Percentiles rank a stretch among this genome's conserved stretches.
These are phyloP conservation scores for Rauvolfia tetraphylla DNA, from an alignment of 257 asterid genomes.

Conservation along the genomic window DNA sequence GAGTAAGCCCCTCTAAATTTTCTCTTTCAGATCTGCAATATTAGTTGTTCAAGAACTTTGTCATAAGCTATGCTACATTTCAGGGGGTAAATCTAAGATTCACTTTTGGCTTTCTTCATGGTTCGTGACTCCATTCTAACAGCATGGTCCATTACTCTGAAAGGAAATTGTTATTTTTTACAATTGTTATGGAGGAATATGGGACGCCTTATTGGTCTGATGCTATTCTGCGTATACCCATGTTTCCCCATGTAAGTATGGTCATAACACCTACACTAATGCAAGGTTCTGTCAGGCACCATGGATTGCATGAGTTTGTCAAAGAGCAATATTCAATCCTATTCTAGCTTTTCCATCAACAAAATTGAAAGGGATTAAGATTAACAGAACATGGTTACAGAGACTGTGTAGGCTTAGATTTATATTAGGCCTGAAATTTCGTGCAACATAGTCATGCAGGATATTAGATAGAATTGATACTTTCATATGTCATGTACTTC, in stretches of 20 bases:
- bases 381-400: neutral
- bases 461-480: neutral
- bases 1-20: conserved; percentile 50
- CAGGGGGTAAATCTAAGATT: neutral
- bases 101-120: neutral
- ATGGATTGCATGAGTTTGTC: neutral
- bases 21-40: too few species aligned
- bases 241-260: neutral
- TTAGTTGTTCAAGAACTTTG: neutral
- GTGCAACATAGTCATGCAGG: neutral
- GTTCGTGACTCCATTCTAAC: neutral
- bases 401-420: neutral
- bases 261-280: neutral
- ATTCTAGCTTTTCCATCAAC: neutral
- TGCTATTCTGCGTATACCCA: neutral
- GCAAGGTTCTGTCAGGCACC: neutral
- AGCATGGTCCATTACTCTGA: neutral
- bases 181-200: neutral
- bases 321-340: neutral
- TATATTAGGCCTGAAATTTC: neutral
- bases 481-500: neutral
- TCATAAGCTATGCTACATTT: neutral
- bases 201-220: neutral
- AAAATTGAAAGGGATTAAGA: neutral
- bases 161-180: neutral